Percentiles rank a stretch among this genome's conserved stretches.
Conservation (phyloP, 192 early-diverging fungal genomes). For the Phycomyces blakesleeanus region DNA sequence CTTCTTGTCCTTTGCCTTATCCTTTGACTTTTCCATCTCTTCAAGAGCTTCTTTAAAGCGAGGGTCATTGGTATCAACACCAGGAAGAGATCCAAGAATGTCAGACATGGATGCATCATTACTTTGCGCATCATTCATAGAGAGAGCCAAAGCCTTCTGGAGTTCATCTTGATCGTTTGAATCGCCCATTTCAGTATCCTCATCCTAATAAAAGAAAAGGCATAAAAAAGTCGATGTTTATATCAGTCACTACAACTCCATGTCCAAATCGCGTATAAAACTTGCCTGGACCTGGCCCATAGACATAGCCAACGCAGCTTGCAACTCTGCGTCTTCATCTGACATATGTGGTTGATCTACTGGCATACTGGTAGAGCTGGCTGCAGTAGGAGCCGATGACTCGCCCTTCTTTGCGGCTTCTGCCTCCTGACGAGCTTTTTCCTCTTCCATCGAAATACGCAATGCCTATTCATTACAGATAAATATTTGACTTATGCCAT, state of each 20-base stretch:
- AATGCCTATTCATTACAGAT: constrained; percentile 54
- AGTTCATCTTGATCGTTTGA: constrained; percentile 71
- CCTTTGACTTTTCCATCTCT: constrained; percentile 43
- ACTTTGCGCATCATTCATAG: constrained; percentile 52
- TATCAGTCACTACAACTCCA: background rate
- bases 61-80: constrained; percentile 84
- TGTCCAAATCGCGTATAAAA: background rate
- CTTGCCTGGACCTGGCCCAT: constrained; percentile 36
- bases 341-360: constrained; percentile 24
- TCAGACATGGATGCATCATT: constrained; percentile 50
- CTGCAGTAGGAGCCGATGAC: constrained; percentile 28
- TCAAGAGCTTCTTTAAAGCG: constrained; percentile 67
- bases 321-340: constrained; percentile 45
- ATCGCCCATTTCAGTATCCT: constrained; percentile 67
- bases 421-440: constrained; percentile 83
- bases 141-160: constrained; percentile 67
- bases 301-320: constrained; percentile 70
- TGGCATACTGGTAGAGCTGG: constrained; percentile 30
- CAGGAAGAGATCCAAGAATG: constrained; percentile 79
- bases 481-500: background rate
- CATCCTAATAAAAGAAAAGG: constrained; percentile 28
- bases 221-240: background rate
- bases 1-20: constrained; percentile 33
- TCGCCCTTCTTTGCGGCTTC: constrained; percentile 43
- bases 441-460: constrained; percentile 95